A percentile compares a stretch with the other conserved stretches of the same genome.
Conservation (phyloP, 306 rosid species). For the Vigna mungo region DNA sequence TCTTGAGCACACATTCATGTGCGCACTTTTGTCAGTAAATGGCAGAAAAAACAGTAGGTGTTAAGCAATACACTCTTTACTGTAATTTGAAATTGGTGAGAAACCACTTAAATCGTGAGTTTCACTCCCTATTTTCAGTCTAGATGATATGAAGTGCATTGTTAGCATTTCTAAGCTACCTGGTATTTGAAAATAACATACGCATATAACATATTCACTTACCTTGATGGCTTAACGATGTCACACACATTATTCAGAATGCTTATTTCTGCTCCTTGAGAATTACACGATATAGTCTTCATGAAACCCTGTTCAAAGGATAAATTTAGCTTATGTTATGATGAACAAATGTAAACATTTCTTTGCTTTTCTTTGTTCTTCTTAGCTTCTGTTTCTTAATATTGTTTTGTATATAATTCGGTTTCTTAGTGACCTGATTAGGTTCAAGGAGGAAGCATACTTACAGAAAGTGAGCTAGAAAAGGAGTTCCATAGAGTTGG, state of each 20-base stretch:
- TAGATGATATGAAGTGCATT: neutral
- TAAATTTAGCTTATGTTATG: conserved; percentile 40
- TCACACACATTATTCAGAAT: conserved; percentile 67
- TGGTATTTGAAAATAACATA: conserved; percentile 1
- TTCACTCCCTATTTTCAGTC: neutral
- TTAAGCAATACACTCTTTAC: neutral
- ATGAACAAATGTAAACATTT: neutral
- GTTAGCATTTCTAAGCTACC: neutral
- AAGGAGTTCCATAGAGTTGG: conserved; percentile 67
- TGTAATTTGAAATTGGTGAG: neutral
- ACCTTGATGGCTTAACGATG: conserved; percentile 65
- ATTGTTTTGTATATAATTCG: conserved; percentile 28
- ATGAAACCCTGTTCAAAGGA: conserved; percentile 50
- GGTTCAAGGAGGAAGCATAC: conserved; percentile 43
- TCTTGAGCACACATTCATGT: conserved; percentile 29
- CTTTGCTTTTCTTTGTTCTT: neutral
- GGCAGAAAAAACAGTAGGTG: neutral
- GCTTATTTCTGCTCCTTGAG: conserved; percentile 52
- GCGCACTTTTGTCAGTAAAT: conserved; percentile 5
- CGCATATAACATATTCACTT: conserved; percentile 28
- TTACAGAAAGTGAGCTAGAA: conserved; percentile 55
- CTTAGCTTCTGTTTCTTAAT: neutral
- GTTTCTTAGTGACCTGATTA: conserved; percentile 28
- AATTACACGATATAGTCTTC: conserved; percentile 53
- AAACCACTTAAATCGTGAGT: neutral